Evolutionary conservation across 1,284 basidiomycete species (phyloP).

Genomic region (Microbotryum lychnidis-dioicae): DNA sequence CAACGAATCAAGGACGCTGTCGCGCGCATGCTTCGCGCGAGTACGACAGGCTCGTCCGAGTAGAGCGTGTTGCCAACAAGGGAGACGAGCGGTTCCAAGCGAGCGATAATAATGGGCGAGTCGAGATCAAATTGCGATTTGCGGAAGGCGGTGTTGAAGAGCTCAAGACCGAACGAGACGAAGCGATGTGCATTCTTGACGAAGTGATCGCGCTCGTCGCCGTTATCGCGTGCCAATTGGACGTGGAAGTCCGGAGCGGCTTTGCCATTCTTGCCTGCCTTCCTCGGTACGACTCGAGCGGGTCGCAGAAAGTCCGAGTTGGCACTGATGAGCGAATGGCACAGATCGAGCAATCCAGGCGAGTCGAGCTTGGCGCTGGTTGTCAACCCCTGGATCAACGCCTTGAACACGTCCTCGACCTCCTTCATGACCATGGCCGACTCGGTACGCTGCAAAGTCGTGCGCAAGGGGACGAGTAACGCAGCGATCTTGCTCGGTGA

Average conservation of each 20-base stretch:
- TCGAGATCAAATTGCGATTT: slow-evolving; percentile 79
- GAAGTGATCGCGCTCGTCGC: slow-evolving; percentile 59
- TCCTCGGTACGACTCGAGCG: slow-evolving; percentile 3
- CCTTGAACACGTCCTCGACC: slow-evolving; percentile 79
- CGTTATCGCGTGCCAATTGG: slow-evolving; percentile 60
- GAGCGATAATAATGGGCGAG: slow-evolving; percentile 57
- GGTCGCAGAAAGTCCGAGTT: slow-evolving; percentile 64
- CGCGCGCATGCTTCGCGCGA: slow-evolving; percentile 72
- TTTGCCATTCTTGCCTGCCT: slow-evolving; percentile 32
- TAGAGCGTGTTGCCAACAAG: slow-evolving; percentile 90
- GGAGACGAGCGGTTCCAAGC: slow-evolving; percentile 77
- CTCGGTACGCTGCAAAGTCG: slow-evolving; percentile 79
- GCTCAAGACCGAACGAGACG: slow-evolving; percentile 82
- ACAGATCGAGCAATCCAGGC: slow-evolving; percentile 67
- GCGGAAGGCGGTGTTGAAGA: slow-evolving; percentile 80
- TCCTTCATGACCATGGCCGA: slow-evolving; percentile 72
- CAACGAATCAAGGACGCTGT: slow-evolving; percentile 74
- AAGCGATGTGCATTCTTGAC: slow-evolving; percentile 79
- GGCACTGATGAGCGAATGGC: slow-evolving; percentile 81
- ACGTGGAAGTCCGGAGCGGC: slow-evolving; percentile 57
- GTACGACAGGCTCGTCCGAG: slow-evolving; percentile 67
- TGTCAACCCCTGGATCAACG: slow-evolving; percentile 77
- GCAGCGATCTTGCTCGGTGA: slow-evolving; percentile 66
- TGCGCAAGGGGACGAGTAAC: slow-evolving; percentile 70
- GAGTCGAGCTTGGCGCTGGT: slow-evolving; percentile 66